phyloP scores from a whole-genome alignment of 2,329 filamentous ascomycete species.

The Aspergillus texensis region DNA sequence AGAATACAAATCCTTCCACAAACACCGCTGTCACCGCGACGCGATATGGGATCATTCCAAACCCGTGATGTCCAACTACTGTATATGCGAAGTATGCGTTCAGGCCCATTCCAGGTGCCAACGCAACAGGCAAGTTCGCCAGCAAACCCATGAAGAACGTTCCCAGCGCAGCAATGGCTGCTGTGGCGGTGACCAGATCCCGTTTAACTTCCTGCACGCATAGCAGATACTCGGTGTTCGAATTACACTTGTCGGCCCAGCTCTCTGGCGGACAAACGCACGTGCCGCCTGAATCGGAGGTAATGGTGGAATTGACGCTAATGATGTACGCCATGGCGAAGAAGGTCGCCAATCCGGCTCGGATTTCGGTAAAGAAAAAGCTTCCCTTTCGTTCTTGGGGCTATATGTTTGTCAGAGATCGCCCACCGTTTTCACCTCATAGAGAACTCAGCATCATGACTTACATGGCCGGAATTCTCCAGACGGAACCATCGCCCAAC shows the following conservation, averaged over 20 bases:
- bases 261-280: slow-evolving; percentile 67
- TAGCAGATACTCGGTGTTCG: slow-evolving; percentile 47
- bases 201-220: slow-evolving; percentile 65
- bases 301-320: slow-evolving; percentile 66
- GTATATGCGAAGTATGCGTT: slow-evolving; percentile 88
- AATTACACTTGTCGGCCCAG: slow-evolving; percentile 50
- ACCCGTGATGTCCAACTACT: slow-evolving; percentile 76
- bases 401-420: slow-evolving; percentile 43
- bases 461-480: slow-evolving; percentile 79
- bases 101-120: slow-evolving; percentile 77
- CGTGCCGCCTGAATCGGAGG: slow-evolving; percentile 72
- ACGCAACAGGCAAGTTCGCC: slow-evolving; percentile 75
- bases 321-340: slow-evolving; percentile 84
- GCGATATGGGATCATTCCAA: slow-evolving; percentile 71
- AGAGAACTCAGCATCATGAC: slow-evolving; percentile 35
- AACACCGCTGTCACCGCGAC: slow-evolving; percentile 85
- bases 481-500: slow-evolving; percentile 77
- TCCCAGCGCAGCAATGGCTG: slow-evolving; percentile 76
- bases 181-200: slow-evolving; percentile 81
- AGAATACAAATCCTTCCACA: slow-evolving; percentile 84
- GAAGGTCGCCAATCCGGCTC: slow-evolving; percentile 78
- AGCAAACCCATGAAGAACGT: slow-evolving; percentile 84
- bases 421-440: neutral
- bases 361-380: slow-evolving; percentile 79
- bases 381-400: slow-evolving; percentile 72